A percentile compares a stretch with the other conserved stretches of the same genome.
phyloP scores from a whole-genome alignment of 495 filamentous ascomycete species.

The Penicillium tannophilum region DNA sequence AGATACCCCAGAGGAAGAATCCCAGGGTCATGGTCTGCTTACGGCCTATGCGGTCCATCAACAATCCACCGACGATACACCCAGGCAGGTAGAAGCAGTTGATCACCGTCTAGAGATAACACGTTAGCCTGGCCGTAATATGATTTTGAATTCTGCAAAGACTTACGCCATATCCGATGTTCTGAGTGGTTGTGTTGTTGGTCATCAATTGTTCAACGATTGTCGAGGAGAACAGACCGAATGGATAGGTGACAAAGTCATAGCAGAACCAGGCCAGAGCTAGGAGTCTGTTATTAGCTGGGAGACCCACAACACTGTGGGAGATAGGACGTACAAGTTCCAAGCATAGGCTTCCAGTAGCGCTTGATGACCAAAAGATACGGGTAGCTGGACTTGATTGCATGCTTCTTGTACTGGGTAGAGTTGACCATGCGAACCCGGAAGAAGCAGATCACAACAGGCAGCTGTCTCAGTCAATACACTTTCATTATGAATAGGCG shows the following conservation, averaged over 20 bases:
- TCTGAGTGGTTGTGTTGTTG: slow-evolving; percentile 29
- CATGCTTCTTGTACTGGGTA: slow-evolving; percentile 37
- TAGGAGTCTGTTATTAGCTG: not conserved
- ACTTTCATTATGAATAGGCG: too few species aligned
- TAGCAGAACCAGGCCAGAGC: slow-evolving; percentile 44
- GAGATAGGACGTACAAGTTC: slow-evolving; percentile 32
- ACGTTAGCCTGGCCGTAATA: not conserved
- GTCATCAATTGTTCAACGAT: slow-evolving; percentile 39
- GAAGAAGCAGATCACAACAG: slow-evolving; percentile 40
- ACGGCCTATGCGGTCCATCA: slow-evolving; percentile 53
- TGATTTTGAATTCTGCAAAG: not conserved
- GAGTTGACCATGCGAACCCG: slow-evolving; percentile 42
- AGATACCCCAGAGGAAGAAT: slow-evolving; percentile 40
- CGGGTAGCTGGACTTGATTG: slow-evolving; percentile 38
- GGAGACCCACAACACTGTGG: not conserved
- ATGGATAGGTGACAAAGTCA: slow-evolving; percentile 46
- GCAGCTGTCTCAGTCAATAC: slow-evolving; percentile 22
- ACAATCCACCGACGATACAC: slow-evolving; percentile 45
- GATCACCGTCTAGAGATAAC: slow-evolving; percentile 35
- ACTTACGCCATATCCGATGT: slow-evolving; percentile 3
- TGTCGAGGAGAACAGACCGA: slow-evolving; percentile 42
- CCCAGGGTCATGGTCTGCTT: slow-evolving; percentile 50
- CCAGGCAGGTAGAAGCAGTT: slow-evolving; percentile 55
- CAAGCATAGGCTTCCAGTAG: slow-evolving; percentile 45
- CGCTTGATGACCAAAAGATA: slow-evolving; percentile 36